Base-by-base conservation (phyloP, 495 filamentous ascomycete genomes). In the Baudoinia panamericana region DNA sequence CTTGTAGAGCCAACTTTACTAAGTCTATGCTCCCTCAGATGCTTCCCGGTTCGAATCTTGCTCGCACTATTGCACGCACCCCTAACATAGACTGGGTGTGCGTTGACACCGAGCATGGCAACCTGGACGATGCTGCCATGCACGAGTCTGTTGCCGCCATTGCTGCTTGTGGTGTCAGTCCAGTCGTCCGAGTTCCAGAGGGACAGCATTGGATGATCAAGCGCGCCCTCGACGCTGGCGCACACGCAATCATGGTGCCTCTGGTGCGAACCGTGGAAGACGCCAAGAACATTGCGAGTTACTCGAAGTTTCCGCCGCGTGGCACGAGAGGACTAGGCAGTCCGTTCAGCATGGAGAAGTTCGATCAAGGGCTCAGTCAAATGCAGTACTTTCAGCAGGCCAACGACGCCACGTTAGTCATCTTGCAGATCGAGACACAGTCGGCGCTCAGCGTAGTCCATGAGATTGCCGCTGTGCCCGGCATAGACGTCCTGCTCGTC, bases 351-450 rank as follows among this genome's bases (percentile, higher is more conserved):
- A 72, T 78, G 62, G 73, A 75, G 42, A 69, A 64, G 31, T 84
- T 84, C 51, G 52, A 51, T 23, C 53, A 45, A 1, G 57, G 57
- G 1, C 61, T 69, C 12, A 67, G 67, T 3, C 50, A 66, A 42
- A 67, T 67, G 2, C 73, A 80, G 28, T 92, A 92, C 48, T 66
- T 84, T 18, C 70, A 78, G 46, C 71, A 84, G 42, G 80, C 82
- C 19, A 87, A 88, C 58, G 70, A 72, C 8, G 66, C 68, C 26
- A 60, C 87, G 10, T 55, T 84, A 23, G 80, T 78, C 16, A 76
- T 84, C 52, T 71, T 86, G 21, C 84, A 90, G 63, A 86, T 90
- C 40, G 84, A 92, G 59, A 90, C 84, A 0, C 65, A 65, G 45
- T 77, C 77, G 49, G 82, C 81, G 0, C 60, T 90, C 29, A 71